Percentiles rank a stretch among this genome's conserved stretches.
These are phyloP conservation scores for Penicillium fuscoglaucum DNA, from an alignment of 2,329 filamentous ascomycete genomes.

Conservation along the genomic window DNA sequence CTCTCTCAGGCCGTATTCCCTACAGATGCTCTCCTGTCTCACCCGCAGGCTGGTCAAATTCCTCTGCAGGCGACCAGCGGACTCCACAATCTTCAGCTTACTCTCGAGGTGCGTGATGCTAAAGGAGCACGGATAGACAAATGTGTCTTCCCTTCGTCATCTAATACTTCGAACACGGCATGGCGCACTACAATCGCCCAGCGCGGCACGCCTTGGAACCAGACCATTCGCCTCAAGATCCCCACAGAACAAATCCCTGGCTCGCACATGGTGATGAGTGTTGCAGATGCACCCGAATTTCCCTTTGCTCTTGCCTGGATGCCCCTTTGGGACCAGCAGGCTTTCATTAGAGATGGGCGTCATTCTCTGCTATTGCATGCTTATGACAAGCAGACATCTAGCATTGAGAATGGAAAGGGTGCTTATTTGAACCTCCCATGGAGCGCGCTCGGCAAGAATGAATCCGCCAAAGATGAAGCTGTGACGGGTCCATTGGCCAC, in stretches of 20 bases:
- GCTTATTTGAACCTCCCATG: conserved; percentile 86
- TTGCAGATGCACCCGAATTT: conserved; percentile 81
- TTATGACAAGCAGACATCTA: conserved; percentile 86
- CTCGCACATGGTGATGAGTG: conserved; percentile 83
- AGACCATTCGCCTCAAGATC: conserved; percentile 80
- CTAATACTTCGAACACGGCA: conserved; percentile 72
- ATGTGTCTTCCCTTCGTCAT: conserved; percentile 85
- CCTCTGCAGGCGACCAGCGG: conserved; percentile 65
- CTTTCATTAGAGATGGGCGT: conserved; percentile 82
- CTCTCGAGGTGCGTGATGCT: conserved; percentile 78
- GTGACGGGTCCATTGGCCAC: conserved; percentile 77
- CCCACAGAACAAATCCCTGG: conserved; percentile 75
- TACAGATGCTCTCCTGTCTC: conserved; percentile 62
- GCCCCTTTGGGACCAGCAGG: conserved; percentile 88
- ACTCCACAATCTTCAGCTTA: conserved; percentile 79
- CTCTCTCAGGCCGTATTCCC: conserved; percentile 76
- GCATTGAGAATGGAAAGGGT: conserved; percentile 69
- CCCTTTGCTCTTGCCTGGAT: conserved; percentile 92
- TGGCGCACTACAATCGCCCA: conserved; percentile 85
- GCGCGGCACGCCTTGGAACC: conserved; percentile 79
- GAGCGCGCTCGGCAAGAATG: conserved; percentile 66
- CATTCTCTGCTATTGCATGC: conserved; percentile 83
- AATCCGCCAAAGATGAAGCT: conserved; percentile 68
- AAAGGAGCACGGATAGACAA: conserved; percentile 80
- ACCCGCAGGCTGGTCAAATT: conserved; percentile 77